Evolutionary conservation across 371 early-diverging fungal species (phyloP).

Genomic region (Apophysomyces elegans): DNA sequence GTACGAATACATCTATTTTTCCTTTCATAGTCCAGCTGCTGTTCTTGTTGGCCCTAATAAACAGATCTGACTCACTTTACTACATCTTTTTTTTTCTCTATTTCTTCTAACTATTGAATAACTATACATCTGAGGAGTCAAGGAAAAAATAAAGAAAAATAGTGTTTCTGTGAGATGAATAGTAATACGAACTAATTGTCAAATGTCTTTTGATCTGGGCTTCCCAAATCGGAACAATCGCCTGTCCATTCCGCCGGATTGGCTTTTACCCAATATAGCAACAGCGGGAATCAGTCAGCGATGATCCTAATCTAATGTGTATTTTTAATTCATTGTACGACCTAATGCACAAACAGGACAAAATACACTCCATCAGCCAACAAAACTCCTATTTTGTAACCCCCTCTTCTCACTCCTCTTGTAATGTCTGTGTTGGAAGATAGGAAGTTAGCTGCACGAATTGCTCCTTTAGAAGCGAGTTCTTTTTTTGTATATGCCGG

Average conservation of each 20-base stretch:
- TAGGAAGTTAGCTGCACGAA: too few relatives aligned
- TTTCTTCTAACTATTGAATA: too few relatives aligned
- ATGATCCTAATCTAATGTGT: neutral
- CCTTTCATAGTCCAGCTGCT: neutral
- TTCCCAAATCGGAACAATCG: neutral
- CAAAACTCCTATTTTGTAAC: too few relatives aligned
- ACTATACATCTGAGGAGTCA: too few relatives aligned
- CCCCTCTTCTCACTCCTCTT: too few relatives aligned
- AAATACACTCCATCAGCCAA: too few relatives aligned
- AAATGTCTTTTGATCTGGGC: neutral
- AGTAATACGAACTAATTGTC: too few relatives aligned
- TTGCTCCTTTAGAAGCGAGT: neutral
- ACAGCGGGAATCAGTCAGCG: neutral
- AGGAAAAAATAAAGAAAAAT: neutral
- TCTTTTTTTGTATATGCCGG: neutral
- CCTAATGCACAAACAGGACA: too few relatives aligned
- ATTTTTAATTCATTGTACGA: too few relatives aligned
- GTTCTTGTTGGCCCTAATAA: neutral
- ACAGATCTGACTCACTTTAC: constrained; percentile 1
- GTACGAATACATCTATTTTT: constrained; percentile 1
- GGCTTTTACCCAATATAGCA: neutral
- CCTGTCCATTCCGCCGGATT: neutral
- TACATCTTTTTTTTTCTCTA: too few relatives aligned
- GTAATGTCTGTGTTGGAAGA: too few relatives aligned
- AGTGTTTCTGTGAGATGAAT: neutral